phyloP scores from a whole-genome alignment of 169 alveolate species.

The Plasmodium vinckei region DNA sequence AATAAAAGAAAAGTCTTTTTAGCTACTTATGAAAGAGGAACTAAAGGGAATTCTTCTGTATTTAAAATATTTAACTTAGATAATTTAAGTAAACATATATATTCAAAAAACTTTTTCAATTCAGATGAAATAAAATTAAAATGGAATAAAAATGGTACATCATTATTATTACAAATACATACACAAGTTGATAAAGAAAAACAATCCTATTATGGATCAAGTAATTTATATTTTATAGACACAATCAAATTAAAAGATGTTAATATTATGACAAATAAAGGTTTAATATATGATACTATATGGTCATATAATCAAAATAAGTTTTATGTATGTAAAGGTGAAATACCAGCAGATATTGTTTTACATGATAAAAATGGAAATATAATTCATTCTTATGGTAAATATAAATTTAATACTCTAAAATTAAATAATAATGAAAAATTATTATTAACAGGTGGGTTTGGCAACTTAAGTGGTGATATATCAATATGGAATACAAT shows the following conservation, averaged over 20 bases:
- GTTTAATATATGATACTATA: conserved; percentile 82
- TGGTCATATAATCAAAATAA: conserved; percentile 83
- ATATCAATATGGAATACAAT: conserved; percentile 91
- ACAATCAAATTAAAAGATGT: conserved; percentile 38
- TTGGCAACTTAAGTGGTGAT: conserved; percentile 94
- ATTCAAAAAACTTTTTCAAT: conserved; percentile 71
- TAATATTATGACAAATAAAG: conserved; percentile 63
- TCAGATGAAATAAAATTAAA: conserved; percentile 85
- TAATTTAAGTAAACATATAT: conserved; percentile 24
- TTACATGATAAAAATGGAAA: conserved; percentile 79
- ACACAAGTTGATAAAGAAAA: conserved; percentile 83
- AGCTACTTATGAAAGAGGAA: conserved; percentile 56
- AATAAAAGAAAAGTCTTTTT: conserved; percentile 32
- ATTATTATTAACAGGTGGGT: conserved; percentile 90
- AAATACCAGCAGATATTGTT: conserved; percentile 81
- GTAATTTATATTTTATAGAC: conserved; percentile 79
- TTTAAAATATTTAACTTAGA: conserved; percentile 34
- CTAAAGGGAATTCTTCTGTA: conserved; percentile 57
- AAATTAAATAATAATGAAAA: conserved; percentile 85
- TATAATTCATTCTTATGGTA: conserved; percentile 82
- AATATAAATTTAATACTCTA: conserved; percentile 88
- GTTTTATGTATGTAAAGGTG: conserved; percentile 82
- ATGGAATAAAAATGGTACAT: conserved; percentile 83
- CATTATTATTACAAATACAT: conserved; percentile 79
- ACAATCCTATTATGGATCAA: conserved; percentile 82